Percentiles rank a stretch among this genome's conserved stretches.
These are phyloP conservation scores for Calendula officinalis DNA, from an alignment of 129 eudicot genomes.

Conservation along the genomic window DNA sequence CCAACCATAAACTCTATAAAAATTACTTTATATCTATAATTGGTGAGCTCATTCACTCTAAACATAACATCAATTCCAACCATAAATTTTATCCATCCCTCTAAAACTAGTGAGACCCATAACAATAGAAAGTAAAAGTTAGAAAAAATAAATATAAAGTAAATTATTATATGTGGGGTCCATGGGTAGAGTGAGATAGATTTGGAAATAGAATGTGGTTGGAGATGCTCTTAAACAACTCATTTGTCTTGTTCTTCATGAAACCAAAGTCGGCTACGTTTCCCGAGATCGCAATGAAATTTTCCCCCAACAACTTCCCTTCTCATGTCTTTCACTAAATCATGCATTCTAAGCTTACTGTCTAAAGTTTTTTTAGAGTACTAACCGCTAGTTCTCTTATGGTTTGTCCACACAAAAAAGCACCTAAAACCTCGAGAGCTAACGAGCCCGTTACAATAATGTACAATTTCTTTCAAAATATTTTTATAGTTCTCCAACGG, in stretches of 20 bases:
- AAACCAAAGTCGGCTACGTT: constrained; percentile 24
- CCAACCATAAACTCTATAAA: no score
- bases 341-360: constrained; percentile 34
- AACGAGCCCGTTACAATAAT: constrained; percentile 12
- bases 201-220: no score
- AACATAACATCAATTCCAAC: no score
- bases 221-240: background rate
- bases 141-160: no score
- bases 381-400: constrained; percentile 9
- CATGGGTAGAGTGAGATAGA: no score
- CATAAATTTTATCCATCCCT: no score
- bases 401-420: constrained; percentile 17
- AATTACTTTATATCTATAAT: no score
- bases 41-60: no score
- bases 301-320: constrained; percentile 21
- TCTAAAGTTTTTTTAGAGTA: constrained; percentile 1
- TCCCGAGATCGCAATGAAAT: constrained; percentile 19
- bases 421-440: constrained; percentile 28
- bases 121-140: no score
- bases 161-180: no score
- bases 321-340: constrained; percentile 37
- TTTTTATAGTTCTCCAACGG: constrained; percentile 8
- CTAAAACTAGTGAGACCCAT: no score
- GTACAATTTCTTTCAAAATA: background rate
- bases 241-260: constrained; percentile 21